These are phyloP conservation scores for Phlebopus sp. DNA, from an alignment of 1,284 basidiomycete species.

Conservation along the genomic window DNA sequence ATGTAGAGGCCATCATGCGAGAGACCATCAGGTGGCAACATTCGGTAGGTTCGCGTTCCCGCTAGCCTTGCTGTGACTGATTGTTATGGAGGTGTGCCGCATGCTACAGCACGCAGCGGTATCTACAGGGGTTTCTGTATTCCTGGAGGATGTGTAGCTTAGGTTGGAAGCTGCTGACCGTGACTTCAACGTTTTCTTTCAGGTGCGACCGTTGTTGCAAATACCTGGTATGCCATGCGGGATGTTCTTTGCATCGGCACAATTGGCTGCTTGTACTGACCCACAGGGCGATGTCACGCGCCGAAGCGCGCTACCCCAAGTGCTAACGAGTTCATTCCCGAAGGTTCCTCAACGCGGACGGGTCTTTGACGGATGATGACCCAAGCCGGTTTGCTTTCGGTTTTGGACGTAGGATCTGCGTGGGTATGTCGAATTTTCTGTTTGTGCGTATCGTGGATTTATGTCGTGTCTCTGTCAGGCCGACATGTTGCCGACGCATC, in stretches of 20 bases:
- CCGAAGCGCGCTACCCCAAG: slow-evolving; percentile 5
- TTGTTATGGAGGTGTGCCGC: neutral
- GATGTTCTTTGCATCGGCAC: too few relatives aligned
- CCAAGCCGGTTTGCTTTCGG: slow-evolving; percentile 6
- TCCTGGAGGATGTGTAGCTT: slow-evolving; percentile 8
- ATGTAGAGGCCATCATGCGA: slow-evolving; percentile 33
- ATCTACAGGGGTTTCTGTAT: slow-evolving; percentile 9
- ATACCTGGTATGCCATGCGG: slow-evolving; percentile 5
- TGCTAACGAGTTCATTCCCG: slow-evolving; percentile 7
- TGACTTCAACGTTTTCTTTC: neutral
- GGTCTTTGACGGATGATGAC: slow-evolving; percentile 3
- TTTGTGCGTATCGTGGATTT: too few relatives aligned
- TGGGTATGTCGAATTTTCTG: neutral
- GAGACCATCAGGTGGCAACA: slow-evolving; percentile 28
- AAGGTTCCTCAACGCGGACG: too few relatives aligned
- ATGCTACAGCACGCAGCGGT: slow-evolving; percentile 1
- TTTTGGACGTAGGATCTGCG: slow-evolving; percentile 10
- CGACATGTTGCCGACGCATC: too few relatives aligned
- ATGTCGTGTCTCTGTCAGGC: too few relatives aligned
- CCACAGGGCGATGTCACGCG: too few relatives aligned
- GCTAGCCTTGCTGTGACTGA: neutral
- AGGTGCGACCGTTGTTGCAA: slow-evolving; percentile 4
- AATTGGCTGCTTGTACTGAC: neutral
- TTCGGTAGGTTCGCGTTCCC: slow-evolving; percentile 3
- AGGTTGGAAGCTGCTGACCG: neutral